Conservation (phyloP, 495 filamentous ascomycete species). For the Neurospora intermedia region DNA sequence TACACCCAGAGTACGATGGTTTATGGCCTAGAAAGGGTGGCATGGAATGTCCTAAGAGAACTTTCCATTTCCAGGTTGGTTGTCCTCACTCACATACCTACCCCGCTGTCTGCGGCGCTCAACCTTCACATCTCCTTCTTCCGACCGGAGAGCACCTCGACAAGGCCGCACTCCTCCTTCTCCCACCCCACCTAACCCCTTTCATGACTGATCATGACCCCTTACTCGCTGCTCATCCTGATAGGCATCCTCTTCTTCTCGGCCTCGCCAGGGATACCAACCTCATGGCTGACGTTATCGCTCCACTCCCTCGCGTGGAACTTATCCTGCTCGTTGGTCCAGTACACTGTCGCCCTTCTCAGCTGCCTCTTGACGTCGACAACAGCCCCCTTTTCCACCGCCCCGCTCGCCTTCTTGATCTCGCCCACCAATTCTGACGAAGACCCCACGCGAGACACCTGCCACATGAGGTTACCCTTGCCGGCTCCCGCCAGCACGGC, state of each 20-base stretch:
- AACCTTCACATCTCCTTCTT: not conserved
- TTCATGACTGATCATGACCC: not conserved
- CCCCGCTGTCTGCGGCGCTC: not conserved
- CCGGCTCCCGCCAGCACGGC: conserved; percentile 51
- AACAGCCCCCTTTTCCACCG: conserved; percentile 10
- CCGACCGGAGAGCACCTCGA: not conserved
- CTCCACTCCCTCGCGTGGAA: conserved; percentile 61
- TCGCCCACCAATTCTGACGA: conserved; percentile 20
- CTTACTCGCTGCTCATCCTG: not conserved
- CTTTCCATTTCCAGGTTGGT: not conserved
- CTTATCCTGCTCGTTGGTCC: conserved; percentile 56
- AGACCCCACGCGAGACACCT: conserved; percentile 22
- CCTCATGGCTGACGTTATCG: conserved; percentile 49
- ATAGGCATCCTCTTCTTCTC: conserved; percentile 2
- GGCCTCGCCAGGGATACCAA: conserved; percentile 28
- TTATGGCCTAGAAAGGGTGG: not conserved
- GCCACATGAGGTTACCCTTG: conserved; percentile 35
- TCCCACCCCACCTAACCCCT: not conserved
- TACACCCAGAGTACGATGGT: not conserved
- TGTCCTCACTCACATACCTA: not conserved
- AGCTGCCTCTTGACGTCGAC: conserved; percentile 15
- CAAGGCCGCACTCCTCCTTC: not conserved
- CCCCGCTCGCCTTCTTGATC: conserved; percentile 12
- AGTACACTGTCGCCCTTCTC: conserved; percentile 45
- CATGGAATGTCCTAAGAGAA: not conserved